These are phyloP conservation scores for Russula olivacea DNA, from an alignment of 768 basidiomycete genomes.

Conservation along the genomic window DNA sequence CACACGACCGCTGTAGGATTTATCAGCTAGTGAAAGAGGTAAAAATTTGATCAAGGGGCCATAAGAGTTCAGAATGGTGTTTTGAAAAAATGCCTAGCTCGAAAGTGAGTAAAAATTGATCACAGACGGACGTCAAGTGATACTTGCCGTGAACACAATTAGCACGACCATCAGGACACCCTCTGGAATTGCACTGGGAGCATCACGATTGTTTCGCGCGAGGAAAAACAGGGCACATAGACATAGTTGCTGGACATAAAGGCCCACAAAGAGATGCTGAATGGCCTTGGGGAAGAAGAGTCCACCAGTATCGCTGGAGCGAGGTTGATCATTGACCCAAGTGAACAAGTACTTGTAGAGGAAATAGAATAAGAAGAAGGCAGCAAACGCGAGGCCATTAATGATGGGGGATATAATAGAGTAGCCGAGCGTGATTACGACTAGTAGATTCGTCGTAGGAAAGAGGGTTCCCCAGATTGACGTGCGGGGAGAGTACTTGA, in stretches of 20 bases:
- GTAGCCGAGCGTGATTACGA: slow-evolving; percentile 79
- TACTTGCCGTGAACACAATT: slow-evolving; percentile 70
- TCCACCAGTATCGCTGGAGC: slow-evolving; percentile 76
- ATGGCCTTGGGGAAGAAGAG: slow-evolving; percentile 95
- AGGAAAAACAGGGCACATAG: slow-evolving; percentile 90
- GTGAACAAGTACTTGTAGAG: slow-evolving; percentile 56
- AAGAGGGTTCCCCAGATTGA: slow-evolving; percentile 74
- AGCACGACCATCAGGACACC: slow-evolving; percentile 83
- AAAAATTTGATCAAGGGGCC: slow-evolving; percentile 73
- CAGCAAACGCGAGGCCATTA: slow-evolving; percentile 76
- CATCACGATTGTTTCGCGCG: slow-evolving; percentile 45
- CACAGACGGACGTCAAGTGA: background rate
- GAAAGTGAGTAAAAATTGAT: slow-evolving; percentile 5
- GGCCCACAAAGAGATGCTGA: slow-evolving; percentile 85
- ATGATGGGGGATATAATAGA: slow-evolving; percentile 89
- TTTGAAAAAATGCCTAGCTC: slow-evolving; percentile 60
- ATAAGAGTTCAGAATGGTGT: slow-evolving; percentile 72
- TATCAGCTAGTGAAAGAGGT: slow-evolving; percentile 73
- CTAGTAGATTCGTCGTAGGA: slow-evolving; percentile 68
- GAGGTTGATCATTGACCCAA: slow-evolving; percentile 61
- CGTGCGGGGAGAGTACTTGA: slow-evolving; percentile 67
- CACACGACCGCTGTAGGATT: slow-evolving; percentile 39
- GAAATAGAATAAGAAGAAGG: slow-evolving; percentile 79
- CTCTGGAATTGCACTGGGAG: slow-evolving; percentile 59
- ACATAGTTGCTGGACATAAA: slow-evolving; percentile 88